Evolutionary conservation across 2,329 filamentous ascomycete genomes (phyloP), one percentile per base, ranked within the genome.

Genomic region (Fusarium longipes): DNA sequence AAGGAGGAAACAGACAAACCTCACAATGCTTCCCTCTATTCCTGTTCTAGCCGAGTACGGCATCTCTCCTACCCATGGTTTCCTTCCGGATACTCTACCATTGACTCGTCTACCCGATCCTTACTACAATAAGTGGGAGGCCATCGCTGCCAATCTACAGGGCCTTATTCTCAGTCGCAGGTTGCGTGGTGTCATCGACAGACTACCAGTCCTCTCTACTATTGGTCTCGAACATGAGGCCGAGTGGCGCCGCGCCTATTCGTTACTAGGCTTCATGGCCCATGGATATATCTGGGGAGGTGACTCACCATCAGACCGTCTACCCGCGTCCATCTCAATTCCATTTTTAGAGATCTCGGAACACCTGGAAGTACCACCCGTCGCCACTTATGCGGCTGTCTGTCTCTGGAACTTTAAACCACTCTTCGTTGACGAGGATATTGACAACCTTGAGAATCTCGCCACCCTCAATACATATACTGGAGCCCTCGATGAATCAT

Each of bases 401-500:
- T 95, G 93, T 69, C 84, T 99, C 25, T 99, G 96, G 96, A 99
- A 99, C 80, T 98, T 93, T 84, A 95, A 94, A 79, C 93, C 94
- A 1, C 86, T 98, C 54, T 97, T 98, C 75, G 81, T 89, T 61
- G 88, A 93, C 65, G 94, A 97, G 77, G 86, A 87, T 33, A 88
- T 96, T 57, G 93, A 96, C 74, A 88, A 89, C 67, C 85, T 98
- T 43, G 90, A 96, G 74, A 98, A 99, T 73, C 85, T 99, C 56
- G 89, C 93, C 38, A 96, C 93, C 3, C 84, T 98, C 63, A 88
- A 89, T 73, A 97, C 96, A 17, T 96, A 97, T 75, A 98, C 96
- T 17, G 96, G 96, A 49, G 94, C 93, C 9, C 83, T 97, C 55
- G 96, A 99, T 76, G 96, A 99, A 81, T 97, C 96, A 65, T 99